Conservation (phyloP, 2,329 filamentous ascomycete species). For the Talaromyces sp. region DNA sequence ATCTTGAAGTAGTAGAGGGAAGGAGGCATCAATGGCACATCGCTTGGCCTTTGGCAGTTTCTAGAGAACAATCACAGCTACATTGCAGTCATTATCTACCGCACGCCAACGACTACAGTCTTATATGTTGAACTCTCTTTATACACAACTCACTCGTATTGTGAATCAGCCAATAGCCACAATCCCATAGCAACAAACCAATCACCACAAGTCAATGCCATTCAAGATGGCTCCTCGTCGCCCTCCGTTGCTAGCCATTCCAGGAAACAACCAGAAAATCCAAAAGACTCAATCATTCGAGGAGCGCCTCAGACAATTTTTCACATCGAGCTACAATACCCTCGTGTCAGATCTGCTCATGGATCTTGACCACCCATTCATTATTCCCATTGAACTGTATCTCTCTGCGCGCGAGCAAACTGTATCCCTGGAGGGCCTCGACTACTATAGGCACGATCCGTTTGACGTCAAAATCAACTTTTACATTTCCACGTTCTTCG, state of each 20-base stretch:
- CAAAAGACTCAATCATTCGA: background rate
- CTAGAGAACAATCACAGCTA: too few relatives aligned
- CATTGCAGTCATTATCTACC: background rate
- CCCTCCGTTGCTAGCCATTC: background rate
- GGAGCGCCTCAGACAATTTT: background rate
- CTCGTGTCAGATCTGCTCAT: background rate
- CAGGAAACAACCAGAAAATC: background rate
- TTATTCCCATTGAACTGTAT: constrained; percentile 11
- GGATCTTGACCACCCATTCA: background rate
- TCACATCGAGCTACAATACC: background rate
- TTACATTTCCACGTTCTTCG: background rate
- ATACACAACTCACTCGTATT: background rate
- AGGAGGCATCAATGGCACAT: background rate
- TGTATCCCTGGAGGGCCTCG: background rate
- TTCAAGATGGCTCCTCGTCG: background rate
- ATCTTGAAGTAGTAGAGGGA: background rate
- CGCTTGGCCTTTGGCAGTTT: background rate
- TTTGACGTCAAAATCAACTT: background rate
- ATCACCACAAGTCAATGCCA: too few relatives aligned
- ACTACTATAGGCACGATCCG: background rate
- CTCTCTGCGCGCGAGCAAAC: background rate
- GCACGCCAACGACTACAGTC: background rate
- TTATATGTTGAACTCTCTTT: background rate
- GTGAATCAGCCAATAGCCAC: background rate
- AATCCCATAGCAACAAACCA: too few relatives aligned